Evolutionary conservation across 331 rosid genomes (phyloP), one percentile per base, ranked within the genome.

Genomic region (Saraca asoca): DNA sequence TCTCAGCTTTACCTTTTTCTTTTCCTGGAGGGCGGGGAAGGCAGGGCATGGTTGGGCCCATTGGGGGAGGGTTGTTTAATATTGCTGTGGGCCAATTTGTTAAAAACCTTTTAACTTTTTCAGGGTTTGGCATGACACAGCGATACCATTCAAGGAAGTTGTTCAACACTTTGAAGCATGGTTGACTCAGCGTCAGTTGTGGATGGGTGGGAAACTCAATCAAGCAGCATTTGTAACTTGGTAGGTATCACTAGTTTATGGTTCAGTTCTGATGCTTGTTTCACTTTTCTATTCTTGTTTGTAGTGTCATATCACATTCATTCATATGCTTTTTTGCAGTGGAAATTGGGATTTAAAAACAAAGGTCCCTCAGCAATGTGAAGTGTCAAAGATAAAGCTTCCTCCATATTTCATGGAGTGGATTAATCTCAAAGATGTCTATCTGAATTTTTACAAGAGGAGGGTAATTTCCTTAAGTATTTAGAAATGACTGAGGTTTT

Each of bases 321-420:
- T 51, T 66, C 58, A 73, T 64, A 37, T 48, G 7, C 49, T 66
- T 69, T 24, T 3, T 60, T 64, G 74, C 64, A 89, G 96, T 78
- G 98, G 98, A 81, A 92, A 92, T 81, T 92, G 96, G 98, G 98
- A 92, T 84, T 69, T 92, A 79, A 89, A 92, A 79, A 92, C 96
- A 67, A 90, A 92, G 85, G 82, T 89, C 71, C 96, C 92, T 77
- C 88, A 83, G 81, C 98, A 92, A 72, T 92, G 98, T 81, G 83
- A 80, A 63, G 95, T 89, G 64, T 85, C 93, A 20, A 84, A 80
- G 68, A 63, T 82, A 68, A 79, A 84, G 79, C 94, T 87, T 80
- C 98, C 96, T 18, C 78, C 78, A 13, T 92, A 87, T 74, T 89
- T 87, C 73, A 80, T 79, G 93, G 96, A 89, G 74, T 92, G 98